phyloP scores from a whole-genome alignment of 1,284 basidiomycete species.

The Cystobasidiaceae sp. region DNA sequence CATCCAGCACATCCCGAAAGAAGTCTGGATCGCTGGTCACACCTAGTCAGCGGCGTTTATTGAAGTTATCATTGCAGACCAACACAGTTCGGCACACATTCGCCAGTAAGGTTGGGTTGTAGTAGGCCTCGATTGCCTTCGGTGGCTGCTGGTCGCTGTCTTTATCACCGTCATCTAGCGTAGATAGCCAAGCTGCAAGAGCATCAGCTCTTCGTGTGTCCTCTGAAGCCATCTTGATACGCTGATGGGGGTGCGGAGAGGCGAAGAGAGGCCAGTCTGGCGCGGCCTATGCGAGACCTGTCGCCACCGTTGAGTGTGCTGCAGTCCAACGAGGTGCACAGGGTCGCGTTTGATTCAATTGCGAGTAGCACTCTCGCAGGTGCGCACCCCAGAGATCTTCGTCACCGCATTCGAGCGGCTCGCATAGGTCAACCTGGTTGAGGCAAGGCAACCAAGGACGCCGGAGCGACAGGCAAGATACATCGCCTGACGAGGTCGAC shows the following conservation, averaged over 20 bases:
- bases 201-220: constrained; percentile 7
- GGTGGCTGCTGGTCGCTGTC: background rate
- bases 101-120: background rate
- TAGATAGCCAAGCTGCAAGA: constrained; percentile 11
- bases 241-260: too few species aligned
- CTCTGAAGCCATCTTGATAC: background rate
- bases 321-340: too few species aligned
- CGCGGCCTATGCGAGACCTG: too few species aligned
- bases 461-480: too few species aligned
- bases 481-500: too few species aligned
- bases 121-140: constrained; percentile 15
- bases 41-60: background rate
- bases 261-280: too few species aligned
- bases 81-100: constrained; percentile 6
- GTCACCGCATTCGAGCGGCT: background rate
- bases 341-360: too few species aligned
- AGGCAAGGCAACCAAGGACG: too few species aligned
- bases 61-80: background rate
- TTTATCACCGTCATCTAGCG: background rate
- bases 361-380: too few species aligned
- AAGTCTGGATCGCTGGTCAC: background rate
- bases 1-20: constrained; percentile 11
- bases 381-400: too few species aligned
- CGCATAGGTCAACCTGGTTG: too few species aligned
- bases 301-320: too few species aligned